Base-by-base conservation (phyloP, 352 stramenopile genomes). In the Phytophthora chlamydospora region DNA sequence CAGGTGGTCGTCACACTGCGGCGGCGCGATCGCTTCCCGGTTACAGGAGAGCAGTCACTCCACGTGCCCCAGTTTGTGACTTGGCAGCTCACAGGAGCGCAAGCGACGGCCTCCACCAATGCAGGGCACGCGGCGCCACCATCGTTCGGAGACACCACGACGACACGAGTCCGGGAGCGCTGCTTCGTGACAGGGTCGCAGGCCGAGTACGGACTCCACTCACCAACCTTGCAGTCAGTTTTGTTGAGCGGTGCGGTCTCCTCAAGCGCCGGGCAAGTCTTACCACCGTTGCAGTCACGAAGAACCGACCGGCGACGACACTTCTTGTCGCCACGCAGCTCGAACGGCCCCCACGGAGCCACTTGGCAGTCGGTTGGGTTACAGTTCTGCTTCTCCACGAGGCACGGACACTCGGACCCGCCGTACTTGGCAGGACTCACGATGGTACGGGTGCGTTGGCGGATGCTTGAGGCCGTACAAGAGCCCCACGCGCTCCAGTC, bases 341-440 rank as follows among this genome's bases (percentile, higher is more conserved):
- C 58, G 58, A 59, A 90, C 0, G 58, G 59, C 10, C 71, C 75
- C 78, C 78, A 90, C 8, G 68, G 71, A 27, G 78, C 66, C 16
- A 89, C 77, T 34, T 75, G 73, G 49, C 81, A 91, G 61, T 91
- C 70, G 0, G 59, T 76, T 10, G 79, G 79, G 65, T 89, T 89
- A 55, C 82, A 91, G 57, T 87, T 89, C 27, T 85, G 73, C 21
- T 62, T 55, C 8, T 88, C 73, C 0, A 75, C 63, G 6, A 89
- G 66, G 8, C 50, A 13, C 3, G 73, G 68, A 11, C 82, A 91
- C 4, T 51, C 44, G 1, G 72, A 66, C 11, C 83, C 83, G 13
- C 65, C 56, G 57, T 90, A 90, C 31, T 75, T 62, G 12, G 80
- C 62, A 0, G 68, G 45, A 2, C 57, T 87, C 9, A 68, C 27